A percentile compares a stretch with the other conserved stretches of the same genome.
Evolutionary conservation across 352 stramenopile species (phyloP).

Genomic region (Phytopythium mirpurense): DNA sequence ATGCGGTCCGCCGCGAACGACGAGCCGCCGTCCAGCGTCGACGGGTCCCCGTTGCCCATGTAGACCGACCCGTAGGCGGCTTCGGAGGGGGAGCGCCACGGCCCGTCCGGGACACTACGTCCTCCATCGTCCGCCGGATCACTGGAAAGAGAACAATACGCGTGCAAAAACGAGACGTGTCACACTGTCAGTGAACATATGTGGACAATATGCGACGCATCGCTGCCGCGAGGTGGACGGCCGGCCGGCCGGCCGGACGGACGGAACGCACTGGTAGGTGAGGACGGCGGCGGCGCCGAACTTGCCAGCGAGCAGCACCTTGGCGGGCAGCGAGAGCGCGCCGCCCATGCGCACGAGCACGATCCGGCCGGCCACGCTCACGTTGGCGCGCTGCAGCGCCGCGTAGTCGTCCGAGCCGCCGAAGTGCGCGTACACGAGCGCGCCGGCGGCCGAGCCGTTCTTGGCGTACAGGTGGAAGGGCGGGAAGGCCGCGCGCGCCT

Average conservation of each 20-base stretch:
- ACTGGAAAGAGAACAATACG: conserved; percentile 22
- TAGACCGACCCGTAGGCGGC: conserved; percentile 71
- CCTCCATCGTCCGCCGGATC: conserved; percentile 69
- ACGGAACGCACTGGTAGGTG: conserved; percentile 79
- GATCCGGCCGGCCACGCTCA: conserved; percentile 48
- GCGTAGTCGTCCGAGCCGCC: conserved; percentile 61
- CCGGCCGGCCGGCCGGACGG: no score
- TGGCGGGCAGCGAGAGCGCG: conserved; percentile 61
- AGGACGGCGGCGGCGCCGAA: conserved; percentile 57
- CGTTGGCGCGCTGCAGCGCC: conserved; percentile 36
- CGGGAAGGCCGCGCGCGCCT: conserved; percentile 24
- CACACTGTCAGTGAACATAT: no score
- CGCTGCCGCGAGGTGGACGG: no score
- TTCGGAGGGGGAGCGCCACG: conserved; percentile 49
- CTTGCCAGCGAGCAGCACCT: conserved; percentile 58
- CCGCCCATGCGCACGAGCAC: conserved; percentile 64
- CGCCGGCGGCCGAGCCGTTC: conserved; percentile 53
- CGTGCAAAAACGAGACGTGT: no score
- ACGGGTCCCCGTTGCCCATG: conserved; percentile 83
- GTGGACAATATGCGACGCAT: no score
- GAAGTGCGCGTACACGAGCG: conserved; percentile 76
- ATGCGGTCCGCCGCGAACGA: conserved; percentile 48
- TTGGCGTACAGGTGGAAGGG: conserved; percentile 82
- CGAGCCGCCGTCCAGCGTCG: conserved; percentile 68
- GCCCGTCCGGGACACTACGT: conserved; percentile 54